Conservation (phyloP, 164 flowering plant species). For the Tetracentron sinense region DNA sequence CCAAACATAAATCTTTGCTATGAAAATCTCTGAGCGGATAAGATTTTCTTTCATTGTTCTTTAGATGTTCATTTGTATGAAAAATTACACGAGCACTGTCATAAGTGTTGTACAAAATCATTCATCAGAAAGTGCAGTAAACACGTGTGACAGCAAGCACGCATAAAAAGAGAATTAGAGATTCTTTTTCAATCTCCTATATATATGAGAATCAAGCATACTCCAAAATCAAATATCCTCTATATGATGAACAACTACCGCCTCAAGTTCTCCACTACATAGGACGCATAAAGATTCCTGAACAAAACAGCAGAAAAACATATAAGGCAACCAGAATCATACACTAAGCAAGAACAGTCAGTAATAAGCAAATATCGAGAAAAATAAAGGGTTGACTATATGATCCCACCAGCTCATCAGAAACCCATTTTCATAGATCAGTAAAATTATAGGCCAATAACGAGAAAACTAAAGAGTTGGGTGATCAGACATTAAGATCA, state of each 20-base stretch:
- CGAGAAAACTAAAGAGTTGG: neutral
- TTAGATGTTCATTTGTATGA: neutral
- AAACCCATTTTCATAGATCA: neutral
- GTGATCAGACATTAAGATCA: neutral
- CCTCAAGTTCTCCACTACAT: slow-evolving; percentile 59
- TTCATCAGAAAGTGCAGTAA: neutral
- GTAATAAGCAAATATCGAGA: neutral
- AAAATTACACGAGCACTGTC: neutral
- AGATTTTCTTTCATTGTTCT: no score
- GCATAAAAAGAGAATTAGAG: neutral
- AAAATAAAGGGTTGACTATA: neutral
- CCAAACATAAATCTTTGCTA: no score
- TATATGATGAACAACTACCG: slow-evolving; percentile 1
- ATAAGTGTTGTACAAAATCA: neutral
- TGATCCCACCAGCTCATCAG: neutral
- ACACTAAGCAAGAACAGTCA: no score
- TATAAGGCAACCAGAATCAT: no score
- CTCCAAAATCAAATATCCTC: neutral
- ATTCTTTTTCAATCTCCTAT: neutral
- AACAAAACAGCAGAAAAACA: no score
- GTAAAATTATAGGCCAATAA: neutral
- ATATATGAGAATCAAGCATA: neutral
- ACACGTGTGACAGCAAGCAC: neutral
- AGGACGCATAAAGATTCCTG: slow-evolving; percentile 52
- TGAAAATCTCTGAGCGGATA: no score